Evolutionary conservation across 331 rosid species (phyloP), one percentile per base, ranked within the genome.

Genomic region (Arachis monticola): DNA sequence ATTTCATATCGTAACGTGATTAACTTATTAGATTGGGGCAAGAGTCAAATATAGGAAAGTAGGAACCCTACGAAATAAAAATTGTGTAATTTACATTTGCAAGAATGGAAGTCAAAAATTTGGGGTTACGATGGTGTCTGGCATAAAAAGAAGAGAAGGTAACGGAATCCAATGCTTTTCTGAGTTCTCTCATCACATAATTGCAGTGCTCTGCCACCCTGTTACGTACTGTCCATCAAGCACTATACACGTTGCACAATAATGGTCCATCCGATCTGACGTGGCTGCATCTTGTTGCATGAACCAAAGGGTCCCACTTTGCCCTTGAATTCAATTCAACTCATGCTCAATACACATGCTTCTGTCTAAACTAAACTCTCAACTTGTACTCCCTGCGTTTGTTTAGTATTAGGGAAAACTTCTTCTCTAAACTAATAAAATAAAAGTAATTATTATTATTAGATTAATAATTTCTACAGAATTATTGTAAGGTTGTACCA

Each of bases 81-180:
- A 48, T 48, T 0, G 8, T 31, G 42, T 32, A 10, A 10, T 52
- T 53, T 63, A 6, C 31, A 50, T 42, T 12, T 38, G 2, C 4
- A 63, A 27, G 53, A 10, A 17, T 45, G 71, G 38, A 71, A 72
- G 83, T 67, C 67, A 79, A 67, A 6, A 40, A 22, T 58, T 70
- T 27, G 14, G 58, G 78, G 65, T 30, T 62, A 31, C 40, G 41
- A 70, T 30, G 58, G 63, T 47, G 3, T 32, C 35, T 35, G 10
- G 5, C 77, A 69, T 69, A 40, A 73, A 69, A 78, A 74, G 77
- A 82, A 73, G 59, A 57, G 41, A 46, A 0, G 52, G 64, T 1
- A 48, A 35, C 59, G 79, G 83, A 70, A 83, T 83, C 81, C 86
- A 70, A 79, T 66, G 83, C 72, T 58, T 55, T 3, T 30, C 40